Evolutionary conservation across 2,329 filamentous ascomycete genomes (phyloP).

Genomic region (Alternaria triticina): DNA sequence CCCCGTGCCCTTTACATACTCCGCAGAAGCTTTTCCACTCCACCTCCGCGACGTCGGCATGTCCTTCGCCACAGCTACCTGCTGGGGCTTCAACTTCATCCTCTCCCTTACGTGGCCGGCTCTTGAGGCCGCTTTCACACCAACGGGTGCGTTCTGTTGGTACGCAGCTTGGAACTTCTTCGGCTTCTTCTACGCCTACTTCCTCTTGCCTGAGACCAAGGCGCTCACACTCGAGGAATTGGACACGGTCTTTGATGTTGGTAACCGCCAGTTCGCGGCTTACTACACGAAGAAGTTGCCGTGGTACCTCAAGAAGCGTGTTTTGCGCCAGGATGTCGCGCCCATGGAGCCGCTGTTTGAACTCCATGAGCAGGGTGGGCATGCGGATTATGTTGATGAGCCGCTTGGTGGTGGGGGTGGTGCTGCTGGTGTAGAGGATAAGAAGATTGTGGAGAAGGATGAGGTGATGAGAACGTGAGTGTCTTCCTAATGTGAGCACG

Average conservation of each 20-base stretch:
- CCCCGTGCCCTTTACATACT: slow-evolving; percentile 46
- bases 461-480: not conserved
- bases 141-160: slow-evolving; percentile 62
- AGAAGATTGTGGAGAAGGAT: slow-evolving; percentile 12
- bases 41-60: slow-evolving; percentile 53
- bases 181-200: slow-evolving; percentile 53
- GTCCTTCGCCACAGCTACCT: slow-evolving; percentile 58
- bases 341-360: slow-evolving; percentile 36
- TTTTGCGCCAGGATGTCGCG: slow-evolving; percentile 38
- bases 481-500: not conserved
- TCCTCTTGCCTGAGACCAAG: slow-evolving; percentile 41
- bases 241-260: slow-evolving; percentile 41
- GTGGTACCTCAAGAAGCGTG: slow-evolving; percentile 46
- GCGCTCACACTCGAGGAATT: slow-evolving; percentile 39
- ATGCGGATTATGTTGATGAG: not conserved
- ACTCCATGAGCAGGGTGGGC: slow-evolving; percentile 20
- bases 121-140: slow-evolving; percentile 55
- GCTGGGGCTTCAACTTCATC: slow-evolving; percentile 64
- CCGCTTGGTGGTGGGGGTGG: slow-evolving; percentile 1
- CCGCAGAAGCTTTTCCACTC: slow-evolving; percentile 54
- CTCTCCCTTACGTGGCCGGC: slow-evolving; percentile 62
- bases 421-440: not conserved
- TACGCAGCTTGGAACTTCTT: slow-evolving; percentile 64
- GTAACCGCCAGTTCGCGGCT: slow-evolving; percentile 28
- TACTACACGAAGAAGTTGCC: slow-evolving; percentile 41